Percentiles rank a stretch among this genome's conserved stretches.
phyloP scores from a whole-genome alignment of 176 grass and related monocot species.

The Hordeum marinum region DNA sequence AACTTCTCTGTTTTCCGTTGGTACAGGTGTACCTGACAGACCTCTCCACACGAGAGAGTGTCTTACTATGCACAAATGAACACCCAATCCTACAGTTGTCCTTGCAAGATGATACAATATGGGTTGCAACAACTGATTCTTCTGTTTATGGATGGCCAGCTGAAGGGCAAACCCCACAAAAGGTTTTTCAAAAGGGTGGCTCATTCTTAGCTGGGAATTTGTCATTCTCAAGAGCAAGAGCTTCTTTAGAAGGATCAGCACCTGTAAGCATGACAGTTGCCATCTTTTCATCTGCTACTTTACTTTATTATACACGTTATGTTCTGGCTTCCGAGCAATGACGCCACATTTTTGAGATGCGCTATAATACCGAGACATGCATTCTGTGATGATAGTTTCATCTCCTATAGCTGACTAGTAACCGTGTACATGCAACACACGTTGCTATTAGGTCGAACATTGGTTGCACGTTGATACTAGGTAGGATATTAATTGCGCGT shows the following conservation, averaged over 20 bases:
- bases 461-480: no score
- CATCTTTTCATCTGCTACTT: slow-evolving; percentile 16
- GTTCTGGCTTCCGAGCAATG: neutral
- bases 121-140: slow-evolving; percentile 84
- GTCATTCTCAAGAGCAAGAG: slow-evolving; percentile 90
- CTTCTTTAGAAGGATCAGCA: slow-evolving; percentile 95
- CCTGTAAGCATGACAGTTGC: slow-evolving; percentile 60
- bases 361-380: neutral
- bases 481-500: neutral
- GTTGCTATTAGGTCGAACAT: neutral
- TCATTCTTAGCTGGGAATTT: slow-evolving; percentile 98
- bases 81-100: slow-evolving; percentile 76
- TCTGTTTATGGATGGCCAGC: slow-evolving; percentile 80
- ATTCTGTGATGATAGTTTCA: neutral
- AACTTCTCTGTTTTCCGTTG: slow-evolving; percentile 20
- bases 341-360: no score
- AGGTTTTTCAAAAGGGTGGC: slow-evolving; percentile 79
- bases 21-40: slow-evolving; percentile 90
- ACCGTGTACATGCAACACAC: neutral
- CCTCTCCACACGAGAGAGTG: slow-evolving; percentile 83
- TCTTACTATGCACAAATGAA: slow-evolving; percentile 85
- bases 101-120: slow-evolving; percentile 93
- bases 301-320: neutral
- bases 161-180: slow-evolving; percentile 65
- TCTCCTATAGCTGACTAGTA: neutral